Conservation (phyloP, 345 rosid genomes). For the Gossypium herbaceum region DNA sequence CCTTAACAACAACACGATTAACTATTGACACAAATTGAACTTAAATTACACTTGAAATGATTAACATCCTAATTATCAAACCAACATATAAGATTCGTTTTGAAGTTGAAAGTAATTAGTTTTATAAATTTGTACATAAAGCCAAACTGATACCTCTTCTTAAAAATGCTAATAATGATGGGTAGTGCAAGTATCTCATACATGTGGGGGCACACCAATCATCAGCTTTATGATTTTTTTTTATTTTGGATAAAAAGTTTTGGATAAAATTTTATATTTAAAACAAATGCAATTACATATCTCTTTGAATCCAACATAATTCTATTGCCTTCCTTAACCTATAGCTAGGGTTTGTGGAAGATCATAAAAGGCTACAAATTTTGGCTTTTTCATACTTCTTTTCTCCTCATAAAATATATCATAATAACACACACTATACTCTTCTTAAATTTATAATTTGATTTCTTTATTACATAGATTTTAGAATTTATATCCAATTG, state of each 20-base stretch:
- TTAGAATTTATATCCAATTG: too few species aligned
- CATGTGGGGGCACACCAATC: not conserved
- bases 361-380: not conserved
- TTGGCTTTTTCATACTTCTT: not conserved
- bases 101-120: too few species aligned
- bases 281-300: too few species aligned
- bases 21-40: rapidly evolving
- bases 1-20: rapidly evolving
- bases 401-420: too few species aligned
- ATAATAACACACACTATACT: too few species aligned
- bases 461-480: too few species aligned
- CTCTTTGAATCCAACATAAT: not conserved
- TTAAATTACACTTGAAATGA: rapidly evolving
- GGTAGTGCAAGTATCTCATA: not conserved
- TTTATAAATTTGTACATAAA: not conserved
- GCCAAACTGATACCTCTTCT: not conserved
- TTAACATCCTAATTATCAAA: too few species aligned
- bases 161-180: not conserved
- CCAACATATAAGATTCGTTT: too few species aligned
- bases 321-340: too few species aligned
- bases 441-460: too few species aligned
- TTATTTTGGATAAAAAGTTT: not conserved
- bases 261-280: too few species aligned
- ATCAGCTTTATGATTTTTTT: not conserved
- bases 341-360: not conserved